Conservation (phyloP, 2,329 filamentous ascomycete species). For the Sporothrix brunneoviolacea region DNA sequence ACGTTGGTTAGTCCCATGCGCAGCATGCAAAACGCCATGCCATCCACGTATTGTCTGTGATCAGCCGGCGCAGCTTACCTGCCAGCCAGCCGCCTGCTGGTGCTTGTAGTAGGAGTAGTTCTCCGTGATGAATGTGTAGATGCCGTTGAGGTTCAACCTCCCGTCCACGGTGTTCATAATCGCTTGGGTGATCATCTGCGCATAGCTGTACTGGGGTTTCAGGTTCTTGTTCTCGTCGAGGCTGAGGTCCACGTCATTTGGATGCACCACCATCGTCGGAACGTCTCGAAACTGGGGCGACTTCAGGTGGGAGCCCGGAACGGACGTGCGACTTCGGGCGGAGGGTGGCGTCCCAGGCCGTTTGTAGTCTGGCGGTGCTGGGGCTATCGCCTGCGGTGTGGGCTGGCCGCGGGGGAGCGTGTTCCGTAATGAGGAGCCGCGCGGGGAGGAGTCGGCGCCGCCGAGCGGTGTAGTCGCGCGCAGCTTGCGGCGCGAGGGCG, state of each 20-base stretch:
- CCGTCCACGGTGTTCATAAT: slow-evolving; percentile 82
- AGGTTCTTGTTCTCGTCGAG: slow-evolving; percentile 80
- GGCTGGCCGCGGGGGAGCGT: slow-evolving; percentile 25
- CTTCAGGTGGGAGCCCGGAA: slow-evolving; percentile 26
- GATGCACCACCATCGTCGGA: slow-evolving; percentile 40
- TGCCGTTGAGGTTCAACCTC: slow-evolving; percentile 83
- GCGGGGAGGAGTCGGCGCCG: slow-evolving; percentile 21
- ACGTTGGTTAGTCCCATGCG: too few species aligned
- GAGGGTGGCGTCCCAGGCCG: slow-evolving; percentile 56
- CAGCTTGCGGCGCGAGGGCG: slow-evolving; percentile 8
- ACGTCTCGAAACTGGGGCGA: slow-evolving; percentile 33
- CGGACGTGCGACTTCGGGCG: slow-evolving; percentile 29
- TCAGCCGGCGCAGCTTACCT: slow-evolving; percentile 48
- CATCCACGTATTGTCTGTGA: too few species aligned
- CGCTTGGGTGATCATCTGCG: slow-evolving; percentile 92
- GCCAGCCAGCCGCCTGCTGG: slow-evolving; percentile 75
- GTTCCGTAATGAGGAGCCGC: slow-evolving; percentile 21
- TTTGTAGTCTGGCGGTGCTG: slow-evolving; percentile 53
- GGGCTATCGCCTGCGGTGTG: slow-evolving; percentile 47
- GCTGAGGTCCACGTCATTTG: slow-evolving; percentile 65
- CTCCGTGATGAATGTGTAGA: slow-evolving; percentile 87
- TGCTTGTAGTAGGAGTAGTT: slow-evolving; percentile 91
- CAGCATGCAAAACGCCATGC: background rate
- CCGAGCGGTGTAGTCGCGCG: slow-evolving; percentile 17
- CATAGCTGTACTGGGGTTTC: slow-evolving; percentile 94